These are phyloP conservation scores for Fusarium compactum DNA, from an alignment of 2,329 filamentous ascomycete genomes.

Conservation along the genomic window DNA sequence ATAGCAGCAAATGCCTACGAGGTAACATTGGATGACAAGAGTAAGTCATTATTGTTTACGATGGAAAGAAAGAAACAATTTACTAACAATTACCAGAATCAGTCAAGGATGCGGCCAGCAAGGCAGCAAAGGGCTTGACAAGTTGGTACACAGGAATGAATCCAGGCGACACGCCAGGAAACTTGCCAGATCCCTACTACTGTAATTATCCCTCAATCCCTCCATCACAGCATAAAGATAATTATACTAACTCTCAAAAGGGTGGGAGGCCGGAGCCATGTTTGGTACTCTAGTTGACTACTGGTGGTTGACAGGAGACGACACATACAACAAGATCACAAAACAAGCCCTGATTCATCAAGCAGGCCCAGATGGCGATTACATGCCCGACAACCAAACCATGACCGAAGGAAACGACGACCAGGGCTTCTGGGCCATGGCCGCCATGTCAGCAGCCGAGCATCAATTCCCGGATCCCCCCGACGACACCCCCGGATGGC, in stretches of 20 bases:
- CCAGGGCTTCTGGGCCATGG: slow-evolving; percentile 88
- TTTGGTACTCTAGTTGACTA: slow-evolving; percentile 79
- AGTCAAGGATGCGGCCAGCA: slow-evolving; percentile 61
- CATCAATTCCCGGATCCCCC: slow-evolving; percentile 78
- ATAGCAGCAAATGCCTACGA: slow-evolving; percentile 30
- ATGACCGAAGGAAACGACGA: slow-evolving; percentile 76
- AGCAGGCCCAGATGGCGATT: slow-evolving; percentile 68
- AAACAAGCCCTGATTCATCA: slow-evolving; percentile 72
- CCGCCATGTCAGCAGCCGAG: slow-evolving; percentile 83
- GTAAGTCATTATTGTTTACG: slow-evolving; percentile 5
- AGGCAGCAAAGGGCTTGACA: slow-evolving; percentile 61
- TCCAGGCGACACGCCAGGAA: slow-evolving; percentile 68
- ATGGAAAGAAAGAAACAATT: background rate
- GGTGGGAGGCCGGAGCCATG: slow-evolving; percentile 81
- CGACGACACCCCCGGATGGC: slow-evolving; percentile 73
- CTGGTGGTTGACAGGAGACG: slow-evolving; percentile 76
- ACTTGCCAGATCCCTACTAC: slow-evolving; percentile 72
- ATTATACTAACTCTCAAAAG: slow-evolving; percentile 43
- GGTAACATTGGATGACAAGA: slow-evolving; percentile 41
- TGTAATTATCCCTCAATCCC: slow-evolving; percentile 63
- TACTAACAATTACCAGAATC: slow-evolving; percentile 55
- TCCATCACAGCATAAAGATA: slow-evolving; percentile 40
- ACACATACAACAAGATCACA: slow-evolving; percentile 71
- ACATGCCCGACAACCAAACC: slow-evolving; percentile 76
- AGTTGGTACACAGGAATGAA: slow-evolving; percentile 69